Evolutionary conservation across 2,329 filamentous ascomycete genomes (phyloP).

Genomic region (Aureobasidium sp.): DNA sequence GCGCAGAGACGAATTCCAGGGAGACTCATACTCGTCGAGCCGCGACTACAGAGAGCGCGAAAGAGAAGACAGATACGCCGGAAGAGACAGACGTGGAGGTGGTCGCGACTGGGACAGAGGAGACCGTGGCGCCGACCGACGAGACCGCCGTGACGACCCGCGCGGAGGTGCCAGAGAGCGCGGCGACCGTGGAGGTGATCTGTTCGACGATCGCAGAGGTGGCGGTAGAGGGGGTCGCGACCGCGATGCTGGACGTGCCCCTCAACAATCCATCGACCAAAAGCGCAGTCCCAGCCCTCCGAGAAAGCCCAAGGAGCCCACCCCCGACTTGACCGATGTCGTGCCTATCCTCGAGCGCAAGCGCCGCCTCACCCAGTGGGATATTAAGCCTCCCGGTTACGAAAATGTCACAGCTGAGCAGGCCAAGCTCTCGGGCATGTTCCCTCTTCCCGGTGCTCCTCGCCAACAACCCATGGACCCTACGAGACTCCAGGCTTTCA

Average conservation of each 20-base stretch:
- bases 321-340: constrained; percentile 83
- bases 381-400: constrained; percentile 97
- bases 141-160: constrained; percentile 23
- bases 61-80: constrained; percentile 82
- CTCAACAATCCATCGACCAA: constrained; percentile 25
- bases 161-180: constrained; percentile 28
- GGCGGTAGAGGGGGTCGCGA: constrained; percentile 33
- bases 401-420: constrained; percentile 98
- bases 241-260: constrained; percentile 20
- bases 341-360: constrained; percentile 76
- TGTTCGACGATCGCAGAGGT: constrained; percentile 34
- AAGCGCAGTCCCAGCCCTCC: constrained; percentile 72
- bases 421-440: constrained; percentile 97
- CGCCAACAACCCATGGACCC: constrained; percentile 94
- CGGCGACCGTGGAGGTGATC: constrained; percentile 31
- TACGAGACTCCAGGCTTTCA: constrained; percentile 85
- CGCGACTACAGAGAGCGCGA: constrained; percentile 88
- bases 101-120: constrained; percentile 16
- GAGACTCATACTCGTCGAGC: constrained; percentile 85
- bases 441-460: constrained; percentile 89
- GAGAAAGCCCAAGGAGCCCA: constrained; percentile 86
- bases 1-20: constrained; percentile 64
- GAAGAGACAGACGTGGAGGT: constrained; percentile 47
- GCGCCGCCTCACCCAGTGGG: constrained; percentile 94
- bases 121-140: constrained; percentile 18